These are phyloP conservation scores for Begonia fuchsioides DNA, from an alignment of 306 rosid species.

Conservation along the genomic window DNA sequence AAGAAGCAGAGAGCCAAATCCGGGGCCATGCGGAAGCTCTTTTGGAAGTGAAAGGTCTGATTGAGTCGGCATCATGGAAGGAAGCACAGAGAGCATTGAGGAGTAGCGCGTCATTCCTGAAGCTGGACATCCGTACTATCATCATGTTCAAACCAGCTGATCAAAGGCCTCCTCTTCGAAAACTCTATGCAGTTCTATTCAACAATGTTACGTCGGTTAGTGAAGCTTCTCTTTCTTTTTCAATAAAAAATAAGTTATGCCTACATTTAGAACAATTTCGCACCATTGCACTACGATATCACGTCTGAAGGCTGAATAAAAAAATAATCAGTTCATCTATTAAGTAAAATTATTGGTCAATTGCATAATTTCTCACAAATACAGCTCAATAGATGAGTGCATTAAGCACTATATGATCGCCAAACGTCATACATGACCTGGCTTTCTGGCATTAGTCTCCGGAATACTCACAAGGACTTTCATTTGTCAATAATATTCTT, in stretches of 20 bases:
- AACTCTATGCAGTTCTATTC: constrained; percentile 56
- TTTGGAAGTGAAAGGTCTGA: constrained; percentile 24
- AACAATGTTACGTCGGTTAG: constrained; percentile 27
- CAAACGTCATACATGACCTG: too few relatives aligned
- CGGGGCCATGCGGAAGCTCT: constrained; percentile 20
- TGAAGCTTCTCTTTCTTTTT: too few relatives aligned
- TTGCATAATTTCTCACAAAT: too few relatives aligned
- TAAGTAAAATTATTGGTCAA: too few relatives aligned
- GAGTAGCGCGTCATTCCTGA: constrained; percentile 34
- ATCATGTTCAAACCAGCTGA: constrained; percentile 45
- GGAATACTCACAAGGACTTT: too few relatives aligned
- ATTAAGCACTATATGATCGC: too few relatives aligned
- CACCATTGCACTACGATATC: neutral
- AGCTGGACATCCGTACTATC: constrained; percentile 48
- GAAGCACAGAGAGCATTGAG: constrained; percentile 38
- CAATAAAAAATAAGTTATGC: too few relatives aligned
- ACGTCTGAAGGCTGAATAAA: too few relatives aligned
- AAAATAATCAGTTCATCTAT: too few relatives aligned
- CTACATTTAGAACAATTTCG: neutral
- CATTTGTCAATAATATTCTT: too few relatives aligned
- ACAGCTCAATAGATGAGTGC: too few relatives aligned
- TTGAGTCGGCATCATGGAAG: constrained; percentile 48
- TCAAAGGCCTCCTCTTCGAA: constrained; percentile 52
- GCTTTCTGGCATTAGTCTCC: too few relatives aligned
- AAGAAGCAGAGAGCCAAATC: constrained; percentile 31